Base-by-base conservation (phyloP, 257 asterid species). In the Lycium ferocissimum region DNA sequence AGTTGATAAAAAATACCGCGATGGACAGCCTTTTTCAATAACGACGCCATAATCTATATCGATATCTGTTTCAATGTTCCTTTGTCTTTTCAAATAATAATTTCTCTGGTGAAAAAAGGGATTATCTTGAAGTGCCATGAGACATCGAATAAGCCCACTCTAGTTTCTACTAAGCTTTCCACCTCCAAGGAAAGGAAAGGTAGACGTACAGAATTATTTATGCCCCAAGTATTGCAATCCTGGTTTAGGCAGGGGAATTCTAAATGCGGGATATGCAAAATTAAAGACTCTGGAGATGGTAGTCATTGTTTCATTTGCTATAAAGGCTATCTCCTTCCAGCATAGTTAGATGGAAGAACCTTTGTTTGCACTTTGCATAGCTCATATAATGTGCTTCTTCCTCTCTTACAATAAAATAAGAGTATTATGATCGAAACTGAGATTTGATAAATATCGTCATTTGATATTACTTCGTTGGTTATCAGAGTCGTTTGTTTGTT, bases 371-470 rank as follows among this genome's bases (percentile, higher is more conserved):
- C 53, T 78, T 78, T 53, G 26, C 82, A 51, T 78, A 26, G 15
- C 14, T 53, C 82, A 53, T 78, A 78, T 47, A 51, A 78, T 78
- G 33, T 78, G 65, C 14, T 14, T 53, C 40, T 78, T 78, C 65
- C 45, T 78, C 47, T 51, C 61, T 51, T 51, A 51, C 47, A 22
- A 7, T 78, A n/a, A 54, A 26, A 26, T 26, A 22, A 18, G 9
- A 76, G 3, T 76, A 33, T 76, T 76, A 51, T 26, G 47, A 76
- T 26, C 26, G 63, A 13, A 78, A 53, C 51, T 78, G 65, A 53
- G 65, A 78, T 53, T 15, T 15, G 17, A 33, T 53, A 47, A 26
- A 53, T 65, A 53, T 76, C 65, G 13, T 7, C 9, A 33, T 17
- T 59, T 78, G 9, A 78, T 78, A 2, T 15, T 1, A 78, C 26